Conservation (phyloP, 2,329 filamentous ascomycete species). For the Apiospora saccharicola region DNA sequence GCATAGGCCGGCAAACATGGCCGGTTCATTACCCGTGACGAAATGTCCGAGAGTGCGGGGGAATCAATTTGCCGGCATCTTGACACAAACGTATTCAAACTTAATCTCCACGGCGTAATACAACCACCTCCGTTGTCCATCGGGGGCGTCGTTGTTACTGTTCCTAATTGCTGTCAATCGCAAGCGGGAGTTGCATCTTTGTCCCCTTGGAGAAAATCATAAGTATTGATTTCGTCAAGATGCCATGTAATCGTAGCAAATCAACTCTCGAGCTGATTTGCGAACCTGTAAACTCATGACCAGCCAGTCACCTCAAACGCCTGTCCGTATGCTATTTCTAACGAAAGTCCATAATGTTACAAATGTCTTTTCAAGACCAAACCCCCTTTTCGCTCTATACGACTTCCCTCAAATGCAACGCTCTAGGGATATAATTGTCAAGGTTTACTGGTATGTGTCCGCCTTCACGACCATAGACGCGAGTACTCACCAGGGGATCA, state of each 20-base stretch:
- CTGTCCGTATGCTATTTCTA: neutral
- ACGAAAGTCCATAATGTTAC: neutral
- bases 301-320: neutral
- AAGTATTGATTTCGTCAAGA: neutral
- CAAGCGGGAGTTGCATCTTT: neutral
- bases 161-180: neutral
- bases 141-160: neutral
- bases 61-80: neutral
- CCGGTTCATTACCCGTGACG: neutral
- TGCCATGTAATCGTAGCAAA: neutral
- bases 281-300: constrained; percentile 1
- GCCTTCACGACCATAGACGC: constrained; percentile 40
- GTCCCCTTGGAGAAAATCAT: neutral
- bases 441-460: constrained; percentile 37
- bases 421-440: neutral
- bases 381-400: neutral
- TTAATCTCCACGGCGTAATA: neutral
- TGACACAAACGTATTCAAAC: neutral
- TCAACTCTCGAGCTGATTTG: neutral
- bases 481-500: constrained; percentile 29
- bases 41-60: neutral
- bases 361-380: neutral
- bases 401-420: neutral
- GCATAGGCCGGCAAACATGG: neutral
- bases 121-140: neutral